These are phyloP conservation scores for Schizosaccharomyces cryophilus DNA, from an alignment of 805 yeast species.

Conservation along the genomic window DNA sequence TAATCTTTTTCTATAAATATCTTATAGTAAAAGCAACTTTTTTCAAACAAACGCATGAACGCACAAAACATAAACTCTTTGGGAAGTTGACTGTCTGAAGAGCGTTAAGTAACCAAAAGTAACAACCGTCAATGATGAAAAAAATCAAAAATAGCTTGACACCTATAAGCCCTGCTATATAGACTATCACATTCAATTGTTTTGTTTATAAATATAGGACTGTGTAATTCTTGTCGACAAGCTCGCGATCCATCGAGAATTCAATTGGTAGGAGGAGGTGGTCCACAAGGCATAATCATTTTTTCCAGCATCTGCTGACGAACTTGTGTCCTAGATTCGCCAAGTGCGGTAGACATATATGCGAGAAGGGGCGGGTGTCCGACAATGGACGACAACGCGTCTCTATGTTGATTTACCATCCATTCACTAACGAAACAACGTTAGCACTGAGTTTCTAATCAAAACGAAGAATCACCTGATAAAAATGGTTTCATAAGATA, in stretches of 20 bases:
- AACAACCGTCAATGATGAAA: not conserved
- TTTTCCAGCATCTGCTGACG: constrained; percentile 11
- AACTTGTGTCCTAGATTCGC: constrained; percentile 18
- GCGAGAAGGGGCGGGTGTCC: constrained; percentile 32
- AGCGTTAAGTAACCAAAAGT: too few species aligned
- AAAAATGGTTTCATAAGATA: constrained; percentile 5
- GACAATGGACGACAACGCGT: constrained; percentile 36
- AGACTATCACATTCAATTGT: not conserved
- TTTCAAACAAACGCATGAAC: too few species aligned
- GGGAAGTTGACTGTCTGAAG: too few species aligned
- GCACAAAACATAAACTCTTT: too few species aligned
- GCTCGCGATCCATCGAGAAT: not conserved
- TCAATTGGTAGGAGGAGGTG: constrained; percentile 6
- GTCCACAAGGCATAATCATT: constrained; percentile 13
- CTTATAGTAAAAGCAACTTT: not conserved
- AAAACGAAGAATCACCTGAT: not conserved
- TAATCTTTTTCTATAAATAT: not conserved
- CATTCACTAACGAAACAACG: constrained; percentile 24
- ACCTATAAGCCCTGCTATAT: not conserved
- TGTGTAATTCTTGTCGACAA: not conserved
- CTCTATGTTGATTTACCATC: constrained; percentile 39
- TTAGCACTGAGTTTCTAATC: not conserved
- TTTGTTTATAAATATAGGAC: not conserved
- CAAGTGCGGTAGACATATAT: constrained; percentile 29
- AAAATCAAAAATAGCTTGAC: not conserved